phyloP scores from a whole-genome alignment of 2,329 filamentous ascomycete species.

The Aspergillus pseudotamarii region DNA sequence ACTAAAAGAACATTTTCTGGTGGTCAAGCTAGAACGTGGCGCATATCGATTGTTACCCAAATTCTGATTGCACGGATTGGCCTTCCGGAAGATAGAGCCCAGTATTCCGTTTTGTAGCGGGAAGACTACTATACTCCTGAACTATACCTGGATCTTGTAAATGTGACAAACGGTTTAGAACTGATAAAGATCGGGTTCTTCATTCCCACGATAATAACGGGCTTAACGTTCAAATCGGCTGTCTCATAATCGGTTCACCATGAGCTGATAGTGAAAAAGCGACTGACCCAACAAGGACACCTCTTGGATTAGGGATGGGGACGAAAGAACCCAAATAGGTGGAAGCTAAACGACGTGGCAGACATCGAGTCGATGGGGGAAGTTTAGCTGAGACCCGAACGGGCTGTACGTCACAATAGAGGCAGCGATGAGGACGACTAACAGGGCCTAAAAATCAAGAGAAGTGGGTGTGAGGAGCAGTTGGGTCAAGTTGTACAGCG shows the following conservation, averaged over 20 bases:
- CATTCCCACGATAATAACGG: background rate
- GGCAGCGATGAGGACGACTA: background rate
- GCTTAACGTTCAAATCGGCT: background rate
- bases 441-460: background rate
- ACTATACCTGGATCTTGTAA: background rate
- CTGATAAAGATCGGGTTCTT: background rate
- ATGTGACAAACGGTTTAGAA: background rate
- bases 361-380: constrained; percentile 1
- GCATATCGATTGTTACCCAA: background rate
- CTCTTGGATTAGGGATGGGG: background rate
- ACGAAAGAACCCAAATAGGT: background rate
- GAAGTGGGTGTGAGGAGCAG: constrained; percentile 1
- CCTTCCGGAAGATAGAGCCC: background rate
- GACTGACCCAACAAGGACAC: background rate
- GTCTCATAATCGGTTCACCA: background rate
- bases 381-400: background rate
- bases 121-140: background rate
- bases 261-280: background rate
- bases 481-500: background rate
- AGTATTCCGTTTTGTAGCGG: background rate
- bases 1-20: background rate
- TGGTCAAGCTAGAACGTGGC: background rate
- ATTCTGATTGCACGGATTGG: background rate
- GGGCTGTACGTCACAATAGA: constrained; percentile 2
- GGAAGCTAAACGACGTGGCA: constrained; percentile 2